Conservation (phyloP, 2,329 filamentous ascomycete species). For the Cadophora luteo-olivacea region DNA sequence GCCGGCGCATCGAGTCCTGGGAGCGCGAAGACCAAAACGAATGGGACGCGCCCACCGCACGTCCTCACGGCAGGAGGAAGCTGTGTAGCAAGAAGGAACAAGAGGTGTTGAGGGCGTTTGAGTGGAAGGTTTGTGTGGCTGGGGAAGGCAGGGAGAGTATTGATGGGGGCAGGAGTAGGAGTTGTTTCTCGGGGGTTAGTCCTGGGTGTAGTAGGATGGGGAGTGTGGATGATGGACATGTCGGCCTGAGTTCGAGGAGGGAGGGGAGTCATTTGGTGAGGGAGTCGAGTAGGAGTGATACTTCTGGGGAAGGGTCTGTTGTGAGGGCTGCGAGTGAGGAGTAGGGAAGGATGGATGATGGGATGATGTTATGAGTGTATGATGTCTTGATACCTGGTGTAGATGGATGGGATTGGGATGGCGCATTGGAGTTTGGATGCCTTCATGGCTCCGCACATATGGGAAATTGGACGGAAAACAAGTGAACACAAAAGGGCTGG, state of each 20-base stretch:
- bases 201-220: slow-evolving; percentile 29
- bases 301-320: slow-evolving; percentile 1
- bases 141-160: slow-evolving; percentile 18
- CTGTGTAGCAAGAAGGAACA: slow-evolving; percentile 31
- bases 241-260: neutral
- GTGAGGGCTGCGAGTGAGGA: slow-evolving; percentile 5
- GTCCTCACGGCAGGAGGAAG: slow-evolving; percentile 1
- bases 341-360: neutral
- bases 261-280: neutral
- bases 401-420: neutral
- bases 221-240: slow-evolving; percentile 27
- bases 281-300: slow-evolving; percentile 20
- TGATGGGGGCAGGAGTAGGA: slow-evolving; percentile 19
- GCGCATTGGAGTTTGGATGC: neutral
- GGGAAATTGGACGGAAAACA: neutral
- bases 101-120: slow-evolving; percentile 33
- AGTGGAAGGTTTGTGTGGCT: slow-evolving; percentile 20
- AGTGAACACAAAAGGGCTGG: neutral
- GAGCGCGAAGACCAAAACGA: slow-evolving; percentile 31
- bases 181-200: slow-evolving; percentile 29
- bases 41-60: slow-evolving; percentile 27
- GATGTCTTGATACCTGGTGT: slow-evolving; percentile 4
- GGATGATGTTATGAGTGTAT: neutral
- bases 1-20: slow-evolving; percentile 30
- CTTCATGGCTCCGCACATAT: neutral